Percentiles rank a stretch among this genome's conserved stretches.
Conservation (phyloP, 148 eudicot genomes). For the Rhododendron simsii region DNA sequence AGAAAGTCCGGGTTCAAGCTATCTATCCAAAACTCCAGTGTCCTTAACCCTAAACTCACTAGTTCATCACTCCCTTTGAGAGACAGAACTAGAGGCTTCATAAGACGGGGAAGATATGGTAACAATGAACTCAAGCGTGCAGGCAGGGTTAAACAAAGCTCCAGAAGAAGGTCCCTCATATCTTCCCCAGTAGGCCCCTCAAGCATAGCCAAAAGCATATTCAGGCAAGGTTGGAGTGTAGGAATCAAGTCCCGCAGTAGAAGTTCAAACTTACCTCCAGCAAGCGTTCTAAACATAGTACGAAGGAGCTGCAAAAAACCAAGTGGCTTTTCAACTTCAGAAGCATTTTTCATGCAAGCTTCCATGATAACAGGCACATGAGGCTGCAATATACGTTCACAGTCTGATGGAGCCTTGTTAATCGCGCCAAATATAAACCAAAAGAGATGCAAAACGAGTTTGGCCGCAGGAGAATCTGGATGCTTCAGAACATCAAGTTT, state of each 20-base stretch:
- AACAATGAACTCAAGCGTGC: constrained; percentile 91
- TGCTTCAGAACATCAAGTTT: constrained; percentile 90
- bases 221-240: constrained; percentile 78
- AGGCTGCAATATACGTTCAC: constrained; percentile 90
- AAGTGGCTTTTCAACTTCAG: constrained; percentile 90
- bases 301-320: constrained; percentile 93
- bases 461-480: constrained; percentile 91
- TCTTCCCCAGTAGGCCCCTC: constrained; percentile 95
- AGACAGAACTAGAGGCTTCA: constrained; percentile 95
- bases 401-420: constrained; percentile 82
- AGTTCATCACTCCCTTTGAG: constrained; percentile 83
- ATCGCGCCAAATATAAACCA: constrained; percentile 74
- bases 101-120: constrained; percentile 90
- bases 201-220: constrained; percentile 92
- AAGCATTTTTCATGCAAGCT: constrained; percentile 82
- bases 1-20: constrained; percentile 97
- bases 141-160: constrained; percentile 89
- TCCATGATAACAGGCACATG: constrained; percentile 95
- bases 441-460: constrained; percentile 89
- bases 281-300: constrained; percentile 96
- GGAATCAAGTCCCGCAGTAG: constrained; percentile 81
- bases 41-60: constrained; percentile 85
- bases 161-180: constrained; percentile 82
- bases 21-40: constrained; percentile 98
- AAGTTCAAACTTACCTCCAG: constrained; percentile 91